Evolutionary conservation across 2,329 filamentous ascomycete genomes (phyloP).

Genomic region (Ceratocystiopsis minuta): DNA sequence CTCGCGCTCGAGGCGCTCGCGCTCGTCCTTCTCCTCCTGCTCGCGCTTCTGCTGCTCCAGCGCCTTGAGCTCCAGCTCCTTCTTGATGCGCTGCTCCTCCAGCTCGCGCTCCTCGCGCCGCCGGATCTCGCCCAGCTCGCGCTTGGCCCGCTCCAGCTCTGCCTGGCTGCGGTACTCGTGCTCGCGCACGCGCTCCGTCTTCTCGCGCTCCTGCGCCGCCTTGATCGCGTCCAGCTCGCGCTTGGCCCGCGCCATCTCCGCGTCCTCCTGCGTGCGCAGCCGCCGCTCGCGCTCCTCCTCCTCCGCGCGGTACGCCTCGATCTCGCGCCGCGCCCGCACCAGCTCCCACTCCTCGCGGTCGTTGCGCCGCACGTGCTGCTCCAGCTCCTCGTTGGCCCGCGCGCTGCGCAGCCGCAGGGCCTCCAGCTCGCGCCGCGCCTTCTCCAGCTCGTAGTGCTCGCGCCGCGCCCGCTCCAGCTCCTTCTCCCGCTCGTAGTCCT

Average conservation of each 20-base stretch:
- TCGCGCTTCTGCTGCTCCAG: conserved; percentile 27
- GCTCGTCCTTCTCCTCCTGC: conserved; percentile 24
- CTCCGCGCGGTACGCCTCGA: conserved; percentile 24
- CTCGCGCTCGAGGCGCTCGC: conserved; percentile 29
- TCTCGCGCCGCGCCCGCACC: conserved; percentile 20
- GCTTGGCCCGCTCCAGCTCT: conserved; percentile 11
- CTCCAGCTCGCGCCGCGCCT: conserved; percentile 24
- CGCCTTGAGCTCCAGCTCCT: conserved; percentile 30
- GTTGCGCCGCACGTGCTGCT: conserved; percentile 30
- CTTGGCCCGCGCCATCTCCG: conserved; percentile 12
- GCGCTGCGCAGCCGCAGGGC: conserved; percentile 23
- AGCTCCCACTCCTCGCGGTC: conserved; percentile 26
- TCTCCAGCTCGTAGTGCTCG: conserved; percentile 21
- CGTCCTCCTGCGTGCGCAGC: conserved; percentile 16
- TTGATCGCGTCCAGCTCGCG: conserved; percentile 19
- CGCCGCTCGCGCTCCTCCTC: conserved; percentile 19
- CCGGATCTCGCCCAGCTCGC: conserved; percentile 22
- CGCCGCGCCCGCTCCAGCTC: conserved; percentile 28
- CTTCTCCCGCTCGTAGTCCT: conserved; percentile 24
- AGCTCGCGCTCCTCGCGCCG: conserved; percentile 17
- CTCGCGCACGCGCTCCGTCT: conserved; percentile 4
- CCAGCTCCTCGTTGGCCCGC: conserved; percentile 25
- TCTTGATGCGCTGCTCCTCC: conserved; percentile 29
- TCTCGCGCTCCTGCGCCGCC: conserved; percentile 22
- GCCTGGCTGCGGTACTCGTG: conserved; percentile 14